Evolutionary conservation across 106 monocot species (phyloP).

Genomic region (Apostasia ramifera): DNA sequence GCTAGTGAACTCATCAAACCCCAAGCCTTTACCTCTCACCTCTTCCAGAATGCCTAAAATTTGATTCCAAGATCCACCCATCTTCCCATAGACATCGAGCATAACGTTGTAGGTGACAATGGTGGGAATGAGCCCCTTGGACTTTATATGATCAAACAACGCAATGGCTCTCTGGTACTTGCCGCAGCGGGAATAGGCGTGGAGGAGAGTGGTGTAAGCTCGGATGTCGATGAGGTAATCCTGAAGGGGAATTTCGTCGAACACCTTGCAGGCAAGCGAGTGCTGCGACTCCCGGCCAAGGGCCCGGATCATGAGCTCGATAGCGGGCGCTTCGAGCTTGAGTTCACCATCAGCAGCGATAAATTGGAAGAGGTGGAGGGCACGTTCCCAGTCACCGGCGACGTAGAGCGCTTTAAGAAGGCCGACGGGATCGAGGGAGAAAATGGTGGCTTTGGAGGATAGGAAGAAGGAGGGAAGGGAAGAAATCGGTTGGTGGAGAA

Average conservation of each 20-base stretch:
- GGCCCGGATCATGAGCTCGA: conserved; percentile 45
- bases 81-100: conserved; percentile 69
- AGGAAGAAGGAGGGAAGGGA: conserved; percentile 18
- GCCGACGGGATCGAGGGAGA: conserved; percentile 29
- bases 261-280: conserved; percentile 45
- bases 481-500: conserved; percentile 16
- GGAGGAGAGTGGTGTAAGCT: conserved; percentile 77
- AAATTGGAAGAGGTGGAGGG: conserved; percentile 60
- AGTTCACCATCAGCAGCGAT: conserved; percentile 7
- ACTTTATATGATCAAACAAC: conserved; percentile 52
- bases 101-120: conserved; percentile 90
- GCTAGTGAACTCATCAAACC: conserved; percentile 82
- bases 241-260: conserved; percentile 45
- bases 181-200: conserved; percentile 36
- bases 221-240: conserved; percentile 51
- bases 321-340: conserved; percentile 37
- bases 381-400: conserved; percentile 45
- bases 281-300: conserved; percentile 59
- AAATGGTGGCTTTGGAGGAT: conserved; percentile 26
- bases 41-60: conserved; percentile 65
- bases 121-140: conserved; percentile 48
- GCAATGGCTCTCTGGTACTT: conserved; percentile 37
- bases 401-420: conserved; percentile 41
- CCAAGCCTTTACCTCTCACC: conserved; percentile 40
- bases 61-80: conserved; percentile 55